Conservation (phyloP, 2,329 filamentous ascomycete genomes). For the Aspergillus fumigatus region DNA sequence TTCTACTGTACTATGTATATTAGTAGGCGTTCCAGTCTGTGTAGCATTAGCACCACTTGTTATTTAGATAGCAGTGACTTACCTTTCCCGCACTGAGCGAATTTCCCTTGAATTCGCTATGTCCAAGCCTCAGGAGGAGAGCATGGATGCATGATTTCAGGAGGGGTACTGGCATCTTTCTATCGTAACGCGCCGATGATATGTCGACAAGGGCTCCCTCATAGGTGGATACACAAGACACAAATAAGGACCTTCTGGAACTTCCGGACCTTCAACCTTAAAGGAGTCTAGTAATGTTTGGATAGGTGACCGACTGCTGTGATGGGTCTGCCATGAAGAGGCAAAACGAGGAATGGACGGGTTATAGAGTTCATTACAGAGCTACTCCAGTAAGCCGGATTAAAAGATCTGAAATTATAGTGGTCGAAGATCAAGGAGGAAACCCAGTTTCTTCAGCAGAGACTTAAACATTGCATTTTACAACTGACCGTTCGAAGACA, state of each 20-base stretch:
- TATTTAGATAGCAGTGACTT: no score
- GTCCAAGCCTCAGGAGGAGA: slow-evolving; percentile 35
- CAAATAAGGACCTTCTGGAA: slow-evolving; percentile 28
- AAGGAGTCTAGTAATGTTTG: slow-evolving; percentile 34
- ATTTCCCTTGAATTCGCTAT: no score
- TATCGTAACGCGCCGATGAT: slow-evolving; percentile 27
- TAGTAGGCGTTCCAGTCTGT: no score
- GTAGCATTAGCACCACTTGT: no score
- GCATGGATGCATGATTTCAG: slow-evolving; percentile 34
- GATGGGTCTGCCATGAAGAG: slow-evolving; percentile 28
- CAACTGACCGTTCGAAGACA: no score
- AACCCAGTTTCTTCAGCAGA: no score
- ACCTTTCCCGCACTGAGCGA: no score
- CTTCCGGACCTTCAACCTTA: slow-evolving; percentile 25
- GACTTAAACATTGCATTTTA: no score
- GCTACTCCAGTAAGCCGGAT: slow-evolving; percentile 9
- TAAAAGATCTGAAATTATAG: slow-evolving; percentile 13
- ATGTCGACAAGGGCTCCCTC: slow-evolving; percentile 36
- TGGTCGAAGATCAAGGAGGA: no score
- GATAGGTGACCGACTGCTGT: slow-evolving; percentile 32
- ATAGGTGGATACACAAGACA: slow-evolving; percentile 39
- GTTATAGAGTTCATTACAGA: slow-evolving; percentile 21
- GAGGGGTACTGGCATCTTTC: slow-evolving; percentile 29
- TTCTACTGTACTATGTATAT: no score
- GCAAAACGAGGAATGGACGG: slow-evolving; percentile 17